Percentiles rank a stretch among this genome's conserved stretches.
phyloP scores from a whole-genome alignment of 2,329 filamentous ascomycete species.

The Penicillium sp. region DNA sequence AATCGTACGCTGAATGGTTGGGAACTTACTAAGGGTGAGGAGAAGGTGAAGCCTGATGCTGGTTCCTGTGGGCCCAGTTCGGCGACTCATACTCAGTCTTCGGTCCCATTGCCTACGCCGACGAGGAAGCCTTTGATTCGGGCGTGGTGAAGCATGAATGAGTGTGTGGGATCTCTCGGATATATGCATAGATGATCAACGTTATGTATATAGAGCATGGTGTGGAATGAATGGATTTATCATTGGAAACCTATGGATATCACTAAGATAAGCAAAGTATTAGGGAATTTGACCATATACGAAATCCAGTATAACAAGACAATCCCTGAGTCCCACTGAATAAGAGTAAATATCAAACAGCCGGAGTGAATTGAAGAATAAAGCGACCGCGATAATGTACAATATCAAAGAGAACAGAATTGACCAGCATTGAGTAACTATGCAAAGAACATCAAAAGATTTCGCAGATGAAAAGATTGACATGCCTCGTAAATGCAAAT shows the following conservation, averaged over 20 bases:
- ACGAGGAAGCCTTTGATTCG: constrained; percentile 1
- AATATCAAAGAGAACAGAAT: background rate
- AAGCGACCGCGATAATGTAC: constrained; percentile 1
- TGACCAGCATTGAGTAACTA: constrained; percentile 2
- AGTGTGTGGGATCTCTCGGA: background rate
- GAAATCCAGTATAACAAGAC: background rate
- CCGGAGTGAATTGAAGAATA: background rate
- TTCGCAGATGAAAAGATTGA: background rate
- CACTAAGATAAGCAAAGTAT: background rate
- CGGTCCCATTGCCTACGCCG: constrained; percentile 33
- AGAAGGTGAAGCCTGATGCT: constrained; percentile 35
- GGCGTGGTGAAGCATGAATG: too few species aligned
- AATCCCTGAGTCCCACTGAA: background rate
- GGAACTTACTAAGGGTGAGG: constrained; percentile 53
- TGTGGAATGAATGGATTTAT: background rate
- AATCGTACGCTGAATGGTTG: constrained; percentile 56
- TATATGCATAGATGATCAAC: too few species aligned
- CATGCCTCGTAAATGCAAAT: constrained; percentile 18
- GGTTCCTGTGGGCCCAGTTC: constrained; percentile 39
- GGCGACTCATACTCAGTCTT: constrained; percentile 47
- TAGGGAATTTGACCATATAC: background rate
- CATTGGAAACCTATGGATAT: background rate
- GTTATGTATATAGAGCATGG: too few species aligned
- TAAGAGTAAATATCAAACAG: background rate
- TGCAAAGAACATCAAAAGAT: background rate